These are phyloP conservation scores for Saturnispora kantuleensis DNA, from an alignment of 805 yeast genomes.

Conservation along the genomic window DNA sequence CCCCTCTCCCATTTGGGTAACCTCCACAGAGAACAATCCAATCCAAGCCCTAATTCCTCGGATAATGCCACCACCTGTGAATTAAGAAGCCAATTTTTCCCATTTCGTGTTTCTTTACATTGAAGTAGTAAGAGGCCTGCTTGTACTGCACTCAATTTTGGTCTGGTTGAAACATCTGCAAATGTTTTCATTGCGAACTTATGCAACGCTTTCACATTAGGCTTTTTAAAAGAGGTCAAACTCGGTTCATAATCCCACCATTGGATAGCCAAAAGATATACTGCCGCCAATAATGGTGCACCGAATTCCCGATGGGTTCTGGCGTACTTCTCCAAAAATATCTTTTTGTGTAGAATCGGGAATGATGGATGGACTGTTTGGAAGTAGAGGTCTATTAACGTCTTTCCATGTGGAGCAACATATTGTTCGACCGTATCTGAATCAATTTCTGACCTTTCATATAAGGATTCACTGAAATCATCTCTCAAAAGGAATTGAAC, in stretches of 20 bases:
- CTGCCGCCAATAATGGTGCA: constrained; percentile 86
- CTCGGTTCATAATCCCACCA: constrained; percentile 92
- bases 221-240: constrained; percentile 66
- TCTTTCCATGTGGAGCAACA: constrained; percentile 88
- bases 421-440: constrained; percentile 77
- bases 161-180: constrained; percentile 68
- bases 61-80: constrained; percentile 82
- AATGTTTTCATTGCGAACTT: constrained; percentile 59
- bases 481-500: constrained; percentile 72
- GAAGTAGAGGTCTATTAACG: constrained; percentile 70
- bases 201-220: constrained; percentile 61
- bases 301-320: constrained; percentile 87
- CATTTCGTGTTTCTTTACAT: constrained; percentile 28
- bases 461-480: constrained; percentile 65
- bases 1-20: constrained; percentile 95
- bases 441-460: constrained; percentile 59
- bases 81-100: constrained; percentile 72
- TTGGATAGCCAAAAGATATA: constrained; percentile 77
- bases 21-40: constrained; percentile 88
- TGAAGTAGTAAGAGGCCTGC: constrained; percentile 77
- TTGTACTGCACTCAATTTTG: constrained; percentile 85
- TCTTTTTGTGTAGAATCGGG: constrained; percentile 85
- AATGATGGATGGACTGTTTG: constrained; percentile 82
- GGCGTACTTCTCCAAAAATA: constrained; percentile 81
- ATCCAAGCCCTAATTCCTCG: constrained; percentile 83